phyloP scores from a whole-genome alignment of 2,329 filamentous ascomycete species.

The Grosmannia penicillata region DNA sequence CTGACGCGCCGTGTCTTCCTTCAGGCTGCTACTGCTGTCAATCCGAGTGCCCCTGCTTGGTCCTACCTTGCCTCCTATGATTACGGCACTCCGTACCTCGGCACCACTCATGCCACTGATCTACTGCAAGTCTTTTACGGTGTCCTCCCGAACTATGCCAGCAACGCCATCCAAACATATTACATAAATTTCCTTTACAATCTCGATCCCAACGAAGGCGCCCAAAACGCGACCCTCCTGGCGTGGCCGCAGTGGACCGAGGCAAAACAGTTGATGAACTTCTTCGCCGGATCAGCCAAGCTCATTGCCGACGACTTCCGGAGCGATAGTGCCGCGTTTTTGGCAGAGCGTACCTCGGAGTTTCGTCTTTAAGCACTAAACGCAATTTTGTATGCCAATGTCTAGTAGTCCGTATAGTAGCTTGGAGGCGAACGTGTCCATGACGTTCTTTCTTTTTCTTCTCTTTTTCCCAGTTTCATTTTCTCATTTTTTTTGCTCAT shows the following conservation, averaged over 20 bases:
- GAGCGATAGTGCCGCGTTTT: conserved; percentile 10
- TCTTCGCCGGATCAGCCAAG: conserved; percentile 15
- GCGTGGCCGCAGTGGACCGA: conserved; percentile 28
- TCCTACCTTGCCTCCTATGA: conserved; percentile 62
- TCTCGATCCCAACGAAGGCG: conserved; percentile 50
- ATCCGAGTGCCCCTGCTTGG: conserved; percentile 50
- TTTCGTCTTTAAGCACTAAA: too few relatives aligned
- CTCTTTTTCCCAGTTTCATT: background rate
- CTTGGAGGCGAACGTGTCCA: too few relatives aligned
- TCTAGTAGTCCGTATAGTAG: too few relatives aligned
- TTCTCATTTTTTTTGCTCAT: background rate
- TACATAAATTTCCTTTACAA: conserved; percentile 60
- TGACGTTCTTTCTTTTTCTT: background rate
- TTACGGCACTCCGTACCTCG: conserved; percentile 55
- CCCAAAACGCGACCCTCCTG: conserved; percentile 17
- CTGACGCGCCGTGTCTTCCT: conserved; percentile 55
- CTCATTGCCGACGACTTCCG: conserved; percentile 17
- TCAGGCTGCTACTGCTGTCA: conserved; percentile 22
- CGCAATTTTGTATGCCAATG: too few relatives aligned
- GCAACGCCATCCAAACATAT: conserved; percentile 46
- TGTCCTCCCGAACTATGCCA: conserved; percentile 46
- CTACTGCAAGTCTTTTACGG: conserved; percentile 56
- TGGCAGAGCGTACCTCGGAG: too few relatives aligned
- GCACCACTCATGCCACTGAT: conserved; percentile 65
- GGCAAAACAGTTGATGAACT: conserved; percentile 34